phyloP scores from a whole-genome alignment of 495 filamentous ascomycete species.

The Rostrohypoxylon terebratum region DNA sequence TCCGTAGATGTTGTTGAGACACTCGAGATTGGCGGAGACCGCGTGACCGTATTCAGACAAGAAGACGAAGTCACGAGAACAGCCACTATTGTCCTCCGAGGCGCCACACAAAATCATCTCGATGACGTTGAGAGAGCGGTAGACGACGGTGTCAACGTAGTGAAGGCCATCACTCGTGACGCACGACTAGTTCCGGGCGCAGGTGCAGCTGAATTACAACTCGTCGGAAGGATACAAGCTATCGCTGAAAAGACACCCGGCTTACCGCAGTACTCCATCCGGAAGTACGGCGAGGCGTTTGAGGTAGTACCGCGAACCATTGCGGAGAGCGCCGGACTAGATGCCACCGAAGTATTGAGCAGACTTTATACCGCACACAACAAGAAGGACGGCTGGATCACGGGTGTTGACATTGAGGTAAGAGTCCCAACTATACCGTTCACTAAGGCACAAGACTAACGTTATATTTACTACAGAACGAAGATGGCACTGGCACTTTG shows the following conservation, averaged over 20 bases:
- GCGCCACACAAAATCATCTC: conserved; percentile 96
- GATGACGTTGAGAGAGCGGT: conserved; percentile 98
- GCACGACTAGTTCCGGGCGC: conserved; percentile 91
- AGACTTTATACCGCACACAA: conserved; percentile 92
- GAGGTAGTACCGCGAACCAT: conserved; percentile 94
- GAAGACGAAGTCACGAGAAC: conserved; percentile 92
- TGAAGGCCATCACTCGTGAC: conserved; percentile 98
- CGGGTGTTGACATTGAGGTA: conserved; percentile 92
- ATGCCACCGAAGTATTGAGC: conserved; percentile 94
- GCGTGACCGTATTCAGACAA: conserved; percentile 98
- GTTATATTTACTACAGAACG: conserved; percentile 61
- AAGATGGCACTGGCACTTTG: conserved; percentile 80
- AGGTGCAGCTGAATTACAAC: conserved; percentile 94
- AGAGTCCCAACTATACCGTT: conserved; percentile 14
- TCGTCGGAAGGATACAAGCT: conserved; percentile 89
- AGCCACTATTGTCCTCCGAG: conserved; percentile 92
- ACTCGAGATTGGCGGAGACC: conserved; percentile 96
- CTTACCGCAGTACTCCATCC: conserved; percentile 92
- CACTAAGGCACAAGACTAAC: conserved; percentile 34
- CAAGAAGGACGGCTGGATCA: conserved; percentile 87
- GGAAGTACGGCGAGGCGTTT: conserved; percentile 97
- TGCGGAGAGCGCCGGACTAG: conserved; percentile 92
- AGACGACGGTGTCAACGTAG: conserved; percentile 97
- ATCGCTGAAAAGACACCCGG: conserved; percentile 92
- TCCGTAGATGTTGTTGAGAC: conserved; percentile 95